A percentile compares a stretch with the other conserved stretches of the same genome.
These are phyloP conservation scores for Salvia miltiorrhiza DNA, from an alignment of 257 asterid species.

Conservation along the genomic window DNA sequence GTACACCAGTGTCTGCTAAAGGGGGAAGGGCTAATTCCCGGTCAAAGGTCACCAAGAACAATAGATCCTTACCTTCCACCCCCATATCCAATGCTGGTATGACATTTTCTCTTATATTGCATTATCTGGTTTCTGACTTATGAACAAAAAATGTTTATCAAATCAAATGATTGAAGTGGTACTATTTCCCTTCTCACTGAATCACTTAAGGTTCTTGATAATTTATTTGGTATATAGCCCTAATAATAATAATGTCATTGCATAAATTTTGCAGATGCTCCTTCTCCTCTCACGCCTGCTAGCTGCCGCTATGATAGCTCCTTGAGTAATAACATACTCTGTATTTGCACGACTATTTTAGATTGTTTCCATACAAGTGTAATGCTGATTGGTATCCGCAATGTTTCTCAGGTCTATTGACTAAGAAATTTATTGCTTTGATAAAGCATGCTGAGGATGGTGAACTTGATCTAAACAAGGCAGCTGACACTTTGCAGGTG, in stretches of 20 bases:
- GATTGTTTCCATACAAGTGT: constrained; percentile 8
- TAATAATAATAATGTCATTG: constrained; percentile 7
- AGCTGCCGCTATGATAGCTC: constrained; percentile 95
- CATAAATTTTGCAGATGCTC: constrained; percentile 56
- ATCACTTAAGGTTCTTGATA: neutral
- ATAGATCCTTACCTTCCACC: constrained; percentile 55
- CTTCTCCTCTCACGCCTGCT: constrained; percentile 87
- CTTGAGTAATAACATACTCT: constrained; percentile 49
- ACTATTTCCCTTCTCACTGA: neutral
- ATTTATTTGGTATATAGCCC: neutral
- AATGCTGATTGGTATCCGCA: constrained; percentile 17
- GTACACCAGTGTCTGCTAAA: constrained; percentile 72
- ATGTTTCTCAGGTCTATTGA: constrained; percentile 49
- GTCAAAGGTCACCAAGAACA: constrained; percentile 59
- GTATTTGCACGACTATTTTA: constrained; percentile 17
- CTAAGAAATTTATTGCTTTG: constrained; percentile 44
- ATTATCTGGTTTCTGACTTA: neutral
- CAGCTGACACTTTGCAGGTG: constrained; percentile 77
- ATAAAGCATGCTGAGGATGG: constrained; percentile 72
- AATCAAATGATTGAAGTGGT: constrained; percentile 1
- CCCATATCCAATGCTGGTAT: constrained; percentile 65
- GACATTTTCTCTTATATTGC: constrained; percentile 19
- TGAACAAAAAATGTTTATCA: neutral
- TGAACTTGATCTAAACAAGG: constrained; percentile 83
- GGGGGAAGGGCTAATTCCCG: constrained; percentile 61